phyloP scores from a whole-genome alignment of 257 asterid species.

The Cynanchum wilfordii region DNA sequence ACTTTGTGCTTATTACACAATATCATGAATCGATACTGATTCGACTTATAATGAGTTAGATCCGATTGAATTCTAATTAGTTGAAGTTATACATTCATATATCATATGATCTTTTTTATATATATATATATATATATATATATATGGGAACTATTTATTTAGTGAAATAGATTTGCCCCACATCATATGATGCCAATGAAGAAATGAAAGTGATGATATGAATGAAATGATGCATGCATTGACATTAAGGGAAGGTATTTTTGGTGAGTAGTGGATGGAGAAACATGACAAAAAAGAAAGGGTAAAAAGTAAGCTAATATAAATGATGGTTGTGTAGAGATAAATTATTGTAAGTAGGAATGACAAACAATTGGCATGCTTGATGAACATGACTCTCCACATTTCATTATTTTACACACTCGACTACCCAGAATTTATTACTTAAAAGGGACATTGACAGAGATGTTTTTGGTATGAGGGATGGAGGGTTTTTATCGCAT shows the following conservation, averaged over 20 bases:
- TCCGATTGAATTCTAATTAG: no score
- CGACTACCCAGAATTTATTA: background rate
- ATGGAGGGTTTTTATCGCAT: background rate
- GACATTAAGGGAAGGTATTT: background rate
- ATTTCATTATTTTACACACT: background rate
- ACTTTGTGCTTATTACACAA: no score
- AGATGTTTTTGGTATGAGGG: background rate
- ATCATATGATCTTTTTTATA: no score
- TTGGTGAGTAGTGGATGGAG: background rate
- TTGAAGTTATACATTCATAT: no score
- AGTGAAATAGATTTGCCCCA: background rate
- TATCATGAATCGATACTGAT: no score
- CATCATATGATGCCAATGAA: background rate
- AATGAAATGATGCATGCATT: background rate
- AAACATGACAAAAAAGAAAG: background rate
- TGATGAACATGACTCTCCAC: background rate
- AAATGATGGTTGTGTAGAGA: slow-evolving; percentile 7
- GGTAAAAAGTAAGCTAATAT: background rate
- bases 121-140: no score
- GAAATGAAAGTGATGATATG: background rate
- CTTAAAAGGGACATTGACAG: background rate
- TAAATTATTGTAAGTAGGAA: background rate
- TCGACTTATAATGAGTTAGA: no score
- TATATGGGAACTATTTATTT: no score
- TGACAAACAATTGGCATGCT: slow-evolving; percentile 1